Conservation (phyloP, 1,284 basidiomycete genomes). For the Ganoderma lucidum region DNA sequence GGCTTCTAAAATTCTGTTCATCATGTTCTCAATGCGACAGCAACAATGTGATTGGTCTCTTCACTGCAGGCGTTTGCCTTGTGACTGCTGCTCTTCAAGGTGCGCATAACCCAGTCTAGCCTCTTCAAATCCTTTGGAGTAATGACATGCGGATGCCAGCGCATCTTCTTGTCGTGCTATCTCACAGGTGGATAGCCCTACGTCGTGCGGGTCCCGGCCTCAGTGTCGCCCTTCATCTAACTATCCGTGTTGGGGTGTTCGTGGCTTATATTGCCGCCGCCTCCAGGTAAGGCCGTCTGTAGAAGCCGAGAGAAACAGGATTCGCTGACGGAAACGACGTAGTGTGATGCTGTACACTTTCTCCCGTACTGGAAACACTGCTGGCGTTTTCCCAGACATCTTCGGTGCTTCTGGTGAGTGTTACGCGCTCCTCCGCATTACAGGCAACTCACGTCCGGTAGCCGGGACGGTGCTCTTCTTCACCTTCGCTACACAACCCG, state of each 20-base stretch:
- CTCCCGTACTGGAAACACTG: slow-evolving; percentile 25
- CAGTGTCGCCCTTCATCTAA: slow-evolving; percentile 29
- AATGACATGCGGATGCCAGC: slow-evolving; percentile 19
- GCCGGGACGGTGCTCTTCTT: slow-evolving; percentile 39
- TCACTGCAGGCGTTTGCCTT: slow-evolving; percentile 35
- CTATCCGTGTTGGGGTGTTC: slow-evolving; percentile 33
- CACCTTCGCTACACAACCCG: slow-evolving; percentile 37
- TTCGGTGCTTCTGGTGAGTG: slow-evolving; percentile 38
- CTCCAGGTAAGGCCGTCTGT: slow-evolving; percentile 32
- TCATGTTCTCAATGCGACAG: background rate
- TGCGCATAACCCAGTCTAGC: slow-evolving; percentile 15
- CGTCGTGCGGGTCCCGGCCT: slow-evolving; percentile 24
- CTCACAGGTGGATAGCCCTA: slow-evolving; percentile 29
- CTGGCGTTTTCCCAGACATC: slow-evolving; percentile 36
- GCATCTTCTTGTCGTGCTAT: slow-evolving; percentile 28
- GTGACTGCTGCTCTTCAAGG: slow-evolving; percentile 33
- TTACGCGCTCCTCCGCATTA: background rate
- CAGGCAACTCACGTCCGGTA: slow-evolving; percentile 9
- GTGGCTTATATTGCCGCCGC: slow-evolving; percentile 34
- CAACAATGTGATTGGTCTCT: slow-evolving; percentile 27
- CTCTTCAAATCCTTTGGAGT: background rate
- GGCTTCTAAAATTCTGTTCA: background rate
- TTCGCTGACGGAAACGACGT: background rate
- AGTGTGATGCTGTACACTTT: slow-evolving; percentile 28
- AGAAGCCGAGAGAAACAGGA: background rate